Percentiles rank a stretch among this genome's conserved stretches.
Conservation (phyloP, 108 stramenopile species). For the Cyclotella sp. region DNA sequence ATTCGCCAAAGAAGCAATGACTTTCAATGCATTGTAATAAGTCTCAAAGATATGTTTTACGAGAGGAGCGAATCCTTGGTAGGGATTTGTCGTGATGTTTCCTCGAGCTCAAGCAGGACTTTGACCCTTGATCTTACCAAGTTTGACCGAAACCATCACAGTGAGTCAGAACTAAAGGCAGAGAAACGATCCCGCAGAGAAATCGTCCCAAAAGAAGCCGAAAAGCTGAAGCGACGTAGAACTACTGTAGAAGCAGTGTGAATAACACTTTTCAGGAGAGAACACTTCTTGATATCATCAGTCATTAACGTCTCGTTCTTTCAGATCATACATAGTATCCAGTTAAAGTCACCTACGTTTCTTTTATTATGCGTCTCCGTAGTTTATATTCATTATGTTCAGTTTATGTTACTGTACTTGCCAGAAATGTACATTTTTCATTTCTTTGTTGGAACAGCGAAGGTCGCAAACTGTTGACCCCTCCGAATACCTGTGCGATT, state of each 20-base stretch:
- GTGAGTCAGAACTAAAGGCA: background rate
- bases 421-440: too few relatives aligned
- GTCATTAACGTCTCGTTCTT: background rate
- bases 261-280: background rate
- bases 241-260: background rate
- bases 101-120: slow-evolving; percentile 80
- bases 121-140: slow-evolving; percentile 84
- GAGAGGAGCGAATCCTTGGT: slow-evolving; percentile 88
- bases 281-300: background rate
- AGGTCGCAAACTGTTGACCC: too few relatives aligned
- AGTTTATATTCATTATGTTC: too few relatives aligned
- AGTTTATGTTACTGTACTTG: too few relatives aligned
- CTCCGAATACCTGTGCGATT: too few relatives aligned
- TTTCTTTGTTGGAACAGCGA: too few relatives aligned
- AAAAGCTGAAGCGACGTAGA: slow-evolving; percentile 9
- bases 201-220: slow-evolving; percentile 1
- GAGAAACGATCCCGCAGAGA: slow-evolving; percentile 7
- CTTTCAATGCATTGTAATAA: slow-evolving; percentile 99
- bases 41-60: slow-evolving; percentile 98
- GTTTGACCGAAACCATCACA: slow-evolving; percentile 56
- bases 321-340: background rate
- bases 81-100: slow-evolving; percentile 92
- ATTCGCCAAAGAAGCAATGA: slow-evolving; percentile 90
- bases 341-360: background rate
- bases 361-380: too few relatives aligned